Base-by-base conservation (phyloP, 148 eudicot species). In the Cornus kousa region DNA sequence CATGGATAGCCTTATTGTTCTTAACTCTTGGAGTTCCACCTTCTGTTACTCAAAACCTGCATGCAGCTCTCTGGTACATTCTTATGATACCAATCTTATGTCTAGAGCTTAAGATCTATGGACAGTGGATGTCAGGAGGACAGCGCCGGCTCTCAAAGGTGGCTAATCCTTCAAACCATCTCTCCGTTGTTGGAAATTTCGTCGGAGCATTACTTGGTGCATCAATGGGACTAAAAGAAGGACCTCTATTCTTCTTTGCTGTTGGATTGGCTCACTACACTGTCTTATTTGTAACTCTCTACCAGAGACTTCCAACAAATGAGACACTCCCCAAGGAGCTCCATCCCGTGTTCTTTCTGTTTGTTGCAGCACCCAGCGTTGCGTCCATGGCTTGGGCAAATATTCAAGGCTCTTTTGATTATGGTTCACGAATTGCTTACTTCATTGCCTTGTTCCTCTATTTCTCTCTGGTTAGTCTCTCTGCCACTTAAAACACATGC, bases 121-220 rank as follows among this genome's bases (percentile, higher is more conserved):
- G 99, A 22, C 97, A 96, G 78, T 96, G 99, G 99, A 93, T 93
- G 95, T 93, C 98, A 4, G 99, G 99, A 8, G 99, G 99, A 16
- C 87, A 90, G 69, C 83, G 98, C 28, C 79, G 98, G 83, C 93
- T 93, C 28, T 93, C 97, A 6, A 96, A 89, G 70, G 98, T 96
- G 77, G 99, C 99, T 12, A 96, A 93, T 80, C 97, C 99, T 32
- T 80, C 91, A 2, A 93, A 89, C 78, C 97, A 96, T 82, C 80
- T 96, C 2, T 84, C 99, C 0, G 75, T 96, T 35, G 95, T 92
- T 37, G 99, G 99, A 35, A 96, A 96, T 75, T 96, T 96, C 79
- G 95, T 92, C 3, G 99, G 99, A 12, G 91, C 99, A 4, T 79
- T 92, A 83, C 80, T 93, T 73, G 99, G 97, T 60, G 95, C 98